A percentile compares a stretch with the other conserved stretches of the same genome.
Conservation (phyloP, 345 rosid species). For the Eucalyptus paniculata region DNA sequence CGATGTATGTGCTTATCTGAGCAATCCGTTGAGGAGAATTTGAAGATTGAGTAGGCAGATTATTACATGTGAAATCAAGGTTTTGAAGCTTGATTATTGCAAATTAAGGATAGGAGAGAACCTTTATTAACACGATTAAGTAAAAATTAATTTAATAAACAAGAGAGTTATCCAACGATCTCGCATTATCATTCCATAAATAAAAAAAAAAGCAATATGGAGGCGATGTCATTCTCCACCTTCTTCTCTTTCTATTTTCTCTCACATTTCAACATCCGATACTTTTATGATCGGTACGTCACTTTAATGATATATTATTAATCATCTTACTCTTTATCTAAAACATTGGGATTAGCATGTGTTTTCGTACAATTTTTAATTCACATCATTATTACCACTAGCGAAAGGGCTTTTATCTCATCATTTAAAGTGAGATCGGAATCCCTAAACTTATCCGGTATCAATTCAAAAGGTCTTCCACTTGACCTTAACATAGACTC, state of each 20-base stretch:
- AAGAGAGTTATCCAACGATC: fast-evolving
- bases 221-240: fast-evolving
- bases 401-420: not conserved
- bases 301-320: too few species aligned
- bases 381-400: too few species aligned
- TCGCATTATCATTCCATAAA: fast-evolving
- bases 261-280: not conserved
- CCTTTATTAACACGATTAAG: not conserved
- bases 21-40: not conserved
- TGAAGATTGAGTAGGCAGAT: not conserved
- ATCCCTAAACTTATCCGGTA: fast-evolving
- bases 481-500: not conserved
- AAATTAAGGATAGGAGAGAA: not conserved
- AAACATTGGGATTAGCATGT: too few species aligned
- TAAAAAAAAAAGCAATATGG: fast-evolving
- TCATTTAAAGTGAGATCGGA: not conserved
- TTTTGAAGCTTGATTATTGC: not conserved
- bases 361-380: not conserved
- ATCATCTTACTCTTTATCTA: too few species aligned
- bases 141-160: not conserved
- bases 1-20: not conserved
- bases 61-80: not conserved
- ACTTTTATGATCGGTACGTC: not conserved
- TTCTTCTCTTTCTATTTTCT: not conserved
- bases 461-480: not conserved